These are phyloP conservation scores for Crithidia brevicula DNA, from an alignment of 208 protist genomes.

Conservation along the genomic window DNA sequence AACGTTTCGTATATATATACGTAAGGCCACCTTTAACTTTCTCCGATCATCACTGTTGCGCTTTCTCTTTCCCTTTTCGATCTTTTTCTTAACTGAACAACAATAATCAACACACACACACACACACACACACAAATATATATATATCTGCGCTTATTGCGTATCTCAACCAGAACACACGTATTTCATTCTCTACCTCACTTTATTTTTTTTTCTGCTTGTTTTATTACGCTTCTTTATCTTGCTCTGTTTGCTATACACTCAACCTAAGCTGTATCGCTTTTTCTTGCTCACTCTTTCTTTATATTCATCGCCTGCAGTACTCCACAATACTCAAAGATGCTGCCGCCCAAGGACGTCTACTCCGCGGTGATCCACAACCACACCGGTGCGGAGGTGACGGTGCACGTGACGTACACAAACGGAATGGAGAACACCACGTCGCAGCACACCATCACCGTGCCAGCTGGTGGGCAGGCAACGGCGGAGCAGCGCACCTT, in stretches of 20 bases:
- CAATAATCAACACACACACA: no score
- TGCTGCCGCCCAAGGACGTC: conserved; percentile 69
- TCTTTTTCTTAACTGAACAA: no score
- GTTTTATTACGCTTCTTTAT: neutral
- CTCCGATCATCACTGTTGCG: no score
- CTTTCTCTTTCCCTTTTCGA: no score
- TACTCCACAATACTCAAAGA: conserved; percentile 16
- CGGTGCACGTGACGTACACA: conserved; percentile 48
- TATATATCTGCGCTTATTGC: no score
- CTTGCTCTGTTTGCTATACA: no score
- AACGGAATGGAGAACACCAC: conserved; percentile 16
- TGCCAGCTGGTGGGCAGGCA: conserved; percentile 32
- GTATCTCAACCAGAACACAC: neutral
- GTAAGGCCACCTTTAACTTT: no score
- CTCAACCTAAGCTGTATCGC: no score
- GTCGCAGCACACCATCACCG: neutral
- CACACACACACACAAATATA: no score
- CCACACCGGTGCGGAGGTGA: conserved; percentile 30
- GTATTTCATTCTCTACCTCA: neutral
- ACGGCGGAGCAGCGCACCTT: conserved; percentile 42
- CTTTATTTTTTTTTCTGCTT: conserved; percentile 7
- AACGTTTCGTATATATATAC: no score
- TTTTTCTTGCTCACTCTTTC: conserved; percentile 1
- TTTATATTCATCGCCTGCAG: conserved; percentile 12
- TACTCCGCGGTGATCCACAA: conserved; percentile 72